These are phyloP conservation scores for Hericium erinaceus DNA, from an alignment of 768 basidiomycete species.

Conservation along the genomic window DNA sequence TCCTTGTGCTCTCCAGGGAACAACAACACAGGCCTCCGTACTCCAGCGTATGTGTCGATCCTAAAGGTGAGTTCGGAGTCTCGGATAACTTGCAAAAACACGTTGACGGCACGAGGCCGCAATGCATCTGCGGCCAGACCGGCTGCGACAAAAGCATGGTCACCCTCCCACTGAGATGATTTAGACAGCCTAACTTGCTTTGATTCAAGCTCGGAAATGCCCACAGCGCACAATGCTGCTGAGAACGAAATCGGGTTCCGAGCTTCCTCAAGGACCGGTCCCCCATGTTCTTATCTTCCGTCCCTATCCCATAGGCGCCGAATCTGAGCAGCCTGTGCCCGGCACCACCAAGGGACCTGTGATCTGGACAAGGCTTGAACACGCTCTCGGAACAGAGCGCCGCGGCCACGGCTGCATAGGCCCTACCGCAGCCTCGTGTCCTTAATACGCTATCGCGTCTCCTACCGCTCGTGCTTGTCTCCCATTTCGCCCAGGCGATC, in stretches of 20 bases:
- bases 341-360: neutral
- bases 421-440: conserved; percentile 12
- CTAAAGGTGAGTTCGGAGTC: neutral
- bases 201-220: neutral
- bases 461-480: conserved; percentile 4
- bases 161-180: neutral
- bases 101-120: neutral
- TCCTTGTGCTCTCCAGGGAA: no score
- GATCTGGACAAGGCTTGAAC: conserved; percentile 1
- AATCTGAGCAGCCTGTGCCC: neutral
- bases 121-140: neutral
- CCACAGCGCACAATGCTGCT: neutral
- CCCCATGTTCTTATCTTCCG: conserved; percentile 1
- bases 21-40: no score
- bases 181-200: neutral
- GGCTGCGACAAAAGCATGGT: neutral
- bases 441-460: conserved; percentile 4
- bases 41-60: neutral
- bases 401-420: conserved; percentile 2
- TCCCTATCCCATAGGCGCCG: conserved; percentile 1
- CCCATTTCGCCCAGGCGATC: conserved; percentile 12
- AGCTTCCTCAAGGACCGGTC: neutral
- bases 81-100: neutral
- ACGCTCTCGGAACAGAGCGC: conserved; percentile 4
- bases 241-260: conserved; percentile 10